Evolutionary conservation across 495 filamentous ascomycete species (phyloP), one percentile per base, ranked within the genome.

Genomic region (Hypoxylon perforatum): DNA sequence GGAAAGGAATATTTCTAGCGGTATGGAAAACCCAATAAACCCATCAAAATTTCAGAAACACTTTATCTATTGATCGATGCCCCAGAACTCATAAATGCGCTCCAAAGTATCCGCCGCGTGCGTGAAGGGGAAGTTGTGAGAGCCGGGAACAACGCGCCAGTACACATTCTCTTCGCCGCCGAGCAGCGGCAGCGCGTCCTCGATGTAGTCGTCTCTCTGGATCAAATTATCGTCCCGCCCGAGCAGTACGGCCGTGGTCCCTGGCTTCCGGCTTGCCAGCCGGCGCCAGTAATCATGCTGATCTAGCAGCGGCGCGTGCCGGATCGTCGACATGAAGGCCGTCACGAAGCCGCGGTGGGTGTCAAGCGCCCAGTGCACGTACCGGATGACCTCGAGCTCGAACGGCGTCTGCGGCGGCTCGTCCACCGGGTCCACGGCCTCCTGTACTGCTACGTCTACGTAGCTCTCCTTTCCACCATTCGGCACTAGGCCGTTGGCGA

Each of bases 331-430:
- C 66, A 86, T 77, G 64, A 88, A 90, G 25, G 83, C 78, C 9
- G 71, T 74, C 6, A 87, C 69, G 61, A 85, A 90, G 7, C 87
- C 88, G 15, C 73, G 45, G 64, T 90, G 86, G 35, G 78, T 63
- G 8, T 72, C 70, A n/a, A 85, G 63, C 68, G 89, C 85, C 86
- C 87, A 90, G 17, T 75, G 65, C 59, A 86, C 78, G 19, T 82
- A 81, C 3, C 69, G 69, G 30, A 78, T 72, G 2, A 88, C 78
- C 0, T 77, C 77, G 39, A 78, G 58, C 60, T 79, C 70, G 55
- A 80, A 65, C 57, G 70, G 70, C 14, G 75, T 71, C 21, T 54
- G 70, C 3, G 28, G 38, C 22, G 51, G 47, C 59, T 69, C 57
- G 18, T 50, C 60, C 11, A 52, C 46, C 25, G 65, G 39, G 15